phyloP scores from a whole-genome alignment of 768 basidiomycete species.

The Naganishia vishniacii region DNA sequence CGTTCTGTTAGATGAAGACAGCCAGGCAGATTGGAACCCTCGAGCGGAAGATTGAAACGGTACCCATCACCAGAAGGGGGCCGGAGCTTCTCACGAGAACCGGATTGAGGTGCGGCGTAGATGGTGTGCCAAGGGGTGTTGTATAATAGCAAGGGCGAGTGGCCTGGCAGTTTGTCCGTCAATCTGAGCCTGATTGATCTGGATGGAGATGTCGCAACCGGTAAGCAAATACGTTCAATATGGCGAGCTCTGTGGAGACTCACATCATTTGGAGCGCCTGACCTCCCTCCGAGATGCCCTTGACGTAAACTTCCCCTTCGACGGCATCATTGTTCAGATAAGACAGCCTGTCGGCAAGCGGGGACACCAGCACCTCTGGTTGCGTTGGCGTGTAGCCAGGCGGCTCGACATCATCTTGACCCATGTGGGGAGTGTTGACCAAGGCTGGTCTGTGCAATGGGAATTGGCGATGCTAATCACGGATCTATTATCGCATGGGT shows the following conservation, averaged over 20 bases:
- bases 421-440: not conserved
- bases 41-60: slow-evolving; percentile 37
- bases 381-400: slow-evolving; percentile 39
- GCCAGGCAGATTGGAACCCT: slow-evolving; percentile 34
- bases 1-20: slow-evolving; percentile 37
- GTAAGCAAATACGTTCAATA: slow-evolving; percentile 26
- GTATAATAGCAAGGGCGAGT: slow-evolving; percentile 30
- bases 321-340: slow-evolving; percentile 42
- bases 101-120: slow-evolving; percentile 30
- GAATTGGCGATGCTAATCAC: no score
- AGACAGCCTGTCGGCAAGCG: slow-evolving; percentile 42
- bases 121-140: slow-evolving; percentile 27
- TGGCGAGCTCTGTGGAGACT: slow-evolving; percentile 25
- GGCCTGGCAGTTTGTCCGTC: slow-evolving; percentile 33
- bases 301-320: slow-evolving; percentile 45
- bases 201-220: not conserved
- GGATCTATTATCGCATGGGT: no score
- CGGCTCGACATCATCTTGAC: slow-evolving; percentile 19
- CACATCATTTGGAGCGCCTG: slow-evolving; percentile 14
- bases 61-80: slow-evolving; percentile 19
- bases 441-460: no score
- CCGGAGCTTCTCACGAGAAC: not conserved
- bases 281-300: slow-evolving; percentile 37
- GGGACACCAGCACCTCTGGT: slow-evolving; percentile 43
- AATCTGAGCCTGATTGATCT: slow-evolving; percentile 36